A percentile compares a stretch with the other conserved stretches of the same genome.
Conservation (phyloP, 2,329 filamentous ascomycete genomes). For the Trichoderma afroharzianum region DNA sequence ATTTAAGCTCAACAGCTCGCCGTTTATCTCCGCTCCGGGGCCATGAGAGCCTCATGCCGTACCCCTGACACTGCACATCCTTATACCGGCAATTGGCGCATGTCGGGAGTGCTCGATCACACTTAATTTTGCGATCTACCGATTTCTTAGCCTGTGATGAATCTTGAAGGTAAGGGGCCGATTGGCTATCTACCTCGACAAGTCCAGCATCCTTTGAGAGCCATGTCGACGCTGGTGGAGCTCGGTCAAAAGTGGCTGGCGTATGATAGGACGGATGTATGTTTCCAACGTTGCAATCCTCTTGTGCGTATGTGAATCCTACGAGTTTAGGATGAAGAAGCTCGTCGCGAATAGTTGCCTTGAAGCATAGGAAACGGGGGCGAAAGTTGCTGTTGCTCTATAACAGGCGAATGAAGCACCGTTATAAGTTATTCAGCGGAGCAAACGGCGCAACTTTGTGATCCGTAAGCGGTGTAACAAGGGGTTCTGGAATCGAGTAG, state of each 20-base stretch:
- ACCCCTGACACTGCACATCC: neutral
- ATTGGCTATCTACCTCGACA: neutral
- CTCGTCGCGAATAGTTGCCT: neutral
- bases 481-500: neutral
- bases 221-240: neutral
- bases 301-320: neutral
- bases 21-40: neutral
- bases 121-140: slow-evolving; percentile 10
- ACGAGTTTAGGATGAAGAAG: neutral
- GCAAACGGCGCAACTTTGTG: neutral
- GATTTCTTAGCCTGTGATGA: neutral
- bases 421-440: neutral
- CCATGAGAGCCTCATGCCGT: slow-evolving; percentile 5
- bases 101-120: neutral
- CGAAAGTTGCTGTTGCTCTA: neutral
- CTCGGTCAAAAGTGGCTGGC: neutral
- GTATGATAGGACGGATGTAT: neutral
- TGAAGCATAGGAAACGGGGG: neutral
- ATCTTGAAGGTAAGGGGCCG: neutral
- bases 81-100: neutral
- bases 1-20: neutral
- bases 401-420: neutral
- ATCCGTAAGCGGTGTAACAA: neutral
- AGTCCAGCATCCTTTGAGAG: slow-evolving; percentile 1
- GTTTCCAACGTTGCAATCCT: neutral